A percentile compares a stretch with the other conserved stretches of the same genome.
These are phyloP conservation scores for Esteya vermicola DNA, from an alignment of 2,329 filamentous ascomycete genomes.

Conservation along the genomic window DNA sequence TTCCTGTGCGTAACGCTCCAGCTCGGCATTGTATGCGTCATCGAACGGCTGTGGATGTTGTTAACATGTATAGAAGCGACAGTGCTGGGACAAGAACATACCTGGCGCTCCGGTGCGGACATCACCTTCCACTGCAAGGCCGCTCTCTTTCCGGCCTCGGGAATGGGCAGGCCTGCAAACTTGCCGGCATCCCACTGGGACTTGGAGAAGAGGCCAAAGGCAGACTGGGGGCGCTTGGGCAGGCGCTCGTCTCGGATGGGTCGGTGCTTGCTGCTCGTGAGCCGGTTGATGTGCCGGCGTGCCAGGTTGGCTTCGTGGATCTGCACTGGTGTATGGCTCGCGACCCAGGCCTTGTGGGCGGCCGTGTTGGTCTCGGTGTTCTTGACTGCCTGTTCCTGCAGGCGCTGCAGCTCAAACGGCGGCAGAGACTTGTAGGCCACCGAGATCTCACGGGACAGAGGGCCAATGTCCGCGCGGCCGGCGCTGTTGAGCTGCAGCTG, in stretches of 20 bases:
- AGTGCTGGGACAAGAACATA: slow-evolving; percentile 12
- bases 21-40: slow-evolving; percentile 17
- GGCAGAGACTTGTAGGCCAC: slow-evolving; percentile 26
- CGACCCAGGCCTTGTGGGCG: slow-evolving; percentile 32
- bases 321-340: slow-evolving; percentile 22
- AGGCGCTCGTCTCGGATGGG: slow-evolving; percentile 31
- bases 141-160: slow-evolving; percentile 14
- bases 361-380: slow-evolving; percentile 28
- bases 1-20: slow-evolving; percentile 18
- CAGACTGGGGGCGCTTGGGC: slow-evolving; percentile 22
- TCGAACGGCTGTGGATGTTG: slow-evolving; percentile 20
- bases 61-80: no score
- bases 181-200: slow-evolving; percentile 21
- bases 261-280: slow-evolving; percentile 14
- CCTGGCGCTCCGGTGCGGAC: slow-evolving; percentile 25
- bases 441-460: no score
- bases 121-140: slow-evolving; percentile 28
- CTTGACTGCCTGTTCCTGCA: slow-evolving; percentile 18
- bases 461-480: slow-evolving; percentile 11
- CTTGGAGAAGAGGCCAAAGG: slow-evolving; percentile 24
- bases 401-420: slow-evolving; percentile 23
- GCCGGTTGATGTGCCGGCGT: slow-evolving; percentile 25
- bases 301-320: slow-evolving; percentile 33
- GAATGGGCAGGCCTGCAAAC: slow-evolving; percentile 3
- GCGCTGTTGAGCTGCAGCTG: not conserved